Percentiles rank a stretch among this genome's conserved stretches.
Evolutionary conservation across 306 rosid genomes (phyloP).

Genomic region (Vicia sativa): DNA sequence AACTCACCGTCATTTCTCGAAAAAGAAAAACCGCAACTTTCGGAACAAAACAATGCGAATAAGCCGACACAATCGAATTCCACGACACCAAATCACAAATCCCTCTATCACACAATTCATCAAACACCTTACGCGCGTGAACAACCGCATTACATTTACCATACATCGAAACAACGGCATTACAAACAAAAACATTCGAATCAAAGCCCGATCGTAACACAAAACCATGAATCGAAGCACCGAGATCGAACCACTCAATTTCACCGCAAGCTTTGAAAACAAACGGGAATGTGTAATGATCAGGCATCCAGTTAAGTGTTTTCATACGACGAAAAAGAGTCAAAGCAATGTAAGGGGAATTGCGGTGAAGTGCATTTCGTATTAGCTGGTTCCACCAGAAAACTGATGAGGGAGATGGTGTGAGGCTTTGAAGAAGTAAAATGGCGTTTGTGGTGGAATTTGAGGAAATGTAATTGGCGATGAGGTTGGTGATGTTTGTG

Average conservation of each 20-base stretch:
- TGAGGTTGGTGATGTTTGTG: not conserved
- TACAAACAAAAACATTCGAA: slow-evolving; percentile 76
- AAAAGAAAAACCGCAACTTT: slow-evolving; percentile 52
- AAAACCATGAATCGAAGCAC: not conserved
- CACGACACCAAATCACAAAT: slow-evolving; percentile 73
- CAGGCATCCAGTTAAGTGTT: not conserved
- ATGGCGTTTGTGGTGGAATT: not conserved
- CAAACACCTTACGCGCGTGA: slow-evolving; percentile 64
- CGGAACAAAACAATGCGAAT: slow-evolving; percentile 46
- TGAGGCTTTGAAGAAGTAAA: not conserved
- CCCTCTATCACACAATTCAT: slow-evolving; percentile 60
- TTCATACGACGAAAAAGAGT: not conserved
- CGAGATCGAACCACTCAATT: not conserved
- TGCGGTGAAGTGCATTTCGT: not conserved
- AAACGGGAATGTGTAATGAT: slow-evolving; percentile 4
- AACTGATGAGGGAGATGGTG: not conserved
- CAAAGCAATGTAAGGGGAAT: not conserved
- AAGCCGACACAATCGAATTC: slow-evolving; percentile 74
- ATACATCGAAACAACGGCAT: slow-evolving; percentile 74
- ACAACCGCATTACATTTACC: slow-evolving; percentile 54
- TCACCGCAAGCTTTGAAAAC: not conserved
- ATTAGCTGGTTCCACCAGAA: not conserved
- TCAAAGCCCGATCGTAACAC: slow-evolving; percentile 28
- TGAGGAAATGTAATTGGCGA: not conserved
- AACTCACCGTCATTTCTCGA: slow-evolving; percentile 44